Percentiles rank a stretch among this genome's conserved stretches.
Conservation (phyloP, 257 asterid species). For the Scutellaria barbata region DNA sequence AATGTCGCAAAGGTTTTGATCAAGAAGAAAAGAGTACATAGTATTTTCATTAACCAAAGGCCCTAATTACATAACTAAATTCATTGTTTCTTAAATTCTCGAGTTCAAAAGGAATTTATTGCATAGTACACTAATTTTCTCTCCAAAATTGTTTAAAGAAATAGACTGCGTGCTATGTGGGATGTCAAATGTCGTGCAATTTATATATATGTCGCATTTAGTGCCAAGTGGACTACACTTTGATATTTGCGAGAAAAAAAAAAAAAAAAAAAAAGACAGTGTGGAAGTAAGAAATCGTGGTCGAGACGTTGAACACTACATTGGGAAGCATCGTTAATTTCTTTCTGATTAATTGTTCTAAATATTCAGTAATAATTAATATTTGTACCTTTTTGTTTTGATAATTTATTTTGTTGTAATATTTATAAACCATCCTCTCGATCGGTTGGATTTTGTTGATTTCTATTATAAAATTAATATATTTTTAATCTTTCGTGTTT, state of each 20-base stretch:
- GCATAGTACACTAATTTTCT: constrained; percentile 41
- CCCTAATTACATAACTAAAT: constrained; percentile 39
- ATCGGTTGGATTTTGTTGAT: constrained; percentile 26
- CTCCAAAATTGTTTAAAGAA: constrained; percentile 41
- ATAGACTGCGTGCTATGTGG: constrained; percentile 70
- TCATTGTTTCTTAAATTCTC: constrained; percentile 36
- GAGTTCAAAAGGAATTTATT: constrained; percentile 39
- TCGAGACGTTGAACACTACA: constrained; percentile 69
- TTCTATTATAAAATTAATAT: constrained; percentile 9
- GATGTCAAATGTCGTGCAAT: constrained; percentile 69
- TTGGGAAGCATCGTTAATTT: constrained; percentile 44
- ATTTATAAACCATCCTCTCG: neutral
- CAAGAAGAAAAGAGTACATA: constrained; percentile 43
- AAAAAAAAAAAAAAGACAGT: constrained; percentile 37
- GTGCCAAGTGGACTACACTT: constrained; percentile 53
- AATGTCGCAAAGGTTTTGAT: constrained; percentile 82
- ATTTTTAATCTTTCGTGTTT: neutral
- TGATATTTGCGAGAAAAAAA: constrained; percentile 45
- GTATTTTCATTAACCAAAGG: constrained; percentile 32
- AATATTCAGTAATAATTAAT: constrained; percentile 20
- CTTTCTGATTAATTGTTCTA: constrained; percentile 7
- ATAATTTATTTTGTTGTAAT: constrained; percentile 5
- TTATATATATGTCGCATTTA: constrained; percentile 50
- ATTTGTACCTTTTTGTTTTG: constrained; percentile 16
- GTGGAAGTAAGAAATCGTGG: constrained; percentile 75